Conservation (phyloP, 257 asterid species). For the Apocynum venetum region DNA sequence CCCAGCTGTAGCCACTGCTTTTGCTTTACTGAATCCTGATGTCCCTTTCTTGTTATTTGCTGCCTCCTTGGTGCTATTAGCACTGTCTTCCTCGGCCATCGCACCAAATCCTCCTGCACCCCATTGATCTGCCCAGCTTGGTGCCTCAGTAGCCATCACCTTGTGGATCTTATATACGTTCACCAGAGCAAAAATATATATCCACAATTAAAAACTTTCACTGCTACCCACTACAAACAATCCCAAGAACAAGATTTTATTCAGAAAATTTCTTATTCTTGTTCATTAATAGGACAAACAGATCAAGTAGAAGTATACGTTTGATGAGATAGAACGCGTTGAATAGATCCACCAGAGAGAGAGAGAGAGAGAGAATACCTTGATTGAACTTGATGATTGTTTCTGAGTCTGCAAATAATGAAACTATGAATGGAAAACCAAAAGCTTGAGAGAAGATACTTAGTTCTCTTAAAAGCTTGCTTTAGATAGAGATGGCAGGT, state of each 20-base stretch:
- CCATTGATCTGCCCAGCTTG: conserved; percentile 99
- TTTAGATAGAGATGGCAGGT: conserved; percentile 33
- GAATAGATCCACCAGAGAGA: not conserved
- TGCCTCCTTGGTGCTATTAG: conserved; percentile 32
- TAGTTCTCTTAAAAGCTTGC: conserved; percentile 12
- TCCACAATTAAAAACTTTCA: not conserved
- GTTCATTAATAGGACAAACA: not conserved
- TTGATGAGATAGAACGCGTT: not conserved
- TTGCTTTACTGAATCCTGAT: conserved; percentile 60
- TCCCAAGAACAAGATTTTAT: not conserved
- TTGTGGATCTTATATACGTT: conserved; percentile 7
- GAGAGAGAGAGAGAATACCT: conserved; percentile 5
- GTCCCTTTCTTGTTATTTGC: conserved; percentile 35
- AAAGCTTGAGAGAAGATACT: not conserved
- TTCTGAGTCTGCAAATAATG: not conserved
- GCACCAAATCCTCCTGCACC: conserved; percentile 89
- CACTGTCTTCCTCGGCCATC: conserved; percentile 38
- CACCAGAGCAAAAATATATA: not conserved
- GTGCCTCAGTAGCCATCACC: conserved; percentile 57
- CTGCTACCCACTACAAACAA: not conserved
- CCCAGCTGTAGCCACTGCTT: conserved; percentile 51
- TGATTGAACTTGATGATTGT: conserved; percentile 1
- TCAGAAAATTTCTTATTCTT: not conserved
- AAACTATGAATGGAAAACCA: not conserved
- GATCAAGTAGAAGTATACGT: not conserved